Percentiles rank a stretch among this genome's conserved stretches.
Conservation (phyloP, 1,284 basidiomycete genomes). For the Heterobasidion occidentale region DNA sequence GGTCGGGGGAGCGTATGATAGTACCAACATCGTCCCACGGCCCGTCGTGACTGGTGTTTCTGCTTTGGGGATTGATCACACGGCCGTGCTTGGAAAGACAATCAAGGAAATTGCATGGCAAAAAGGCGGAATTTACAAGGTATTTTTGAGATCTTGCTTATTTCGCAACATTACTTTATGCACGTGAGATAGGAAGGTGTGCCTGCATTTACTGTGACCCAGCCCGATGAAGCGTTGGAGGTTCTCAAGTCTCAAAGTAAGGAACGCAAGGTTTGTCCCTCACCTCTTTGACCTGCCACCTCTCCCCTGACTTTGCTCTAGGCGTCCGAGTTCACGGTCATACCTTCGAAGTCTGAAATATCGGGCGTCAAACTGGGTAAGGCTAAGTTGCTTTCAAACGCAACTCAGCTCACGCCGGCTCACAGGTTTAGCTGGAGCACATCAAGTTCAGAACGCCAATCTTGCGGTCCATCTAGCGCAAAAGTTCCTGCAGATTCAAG, state of each 20-base stretch:
- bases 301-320: slow-evolving; percentile 16
- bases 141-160: slow-evolving; percentile 15
- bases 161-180: neutral
- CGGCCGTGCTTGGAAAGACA: slow-evolving; percentile 86
- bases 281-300: neutral
- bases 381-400: slow-evolving; percentile 5
- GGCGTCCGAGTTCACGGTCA: slow-evolving; percentile 62
- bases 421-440: slow-evolving; percentile 78
- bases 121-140: slow-evolving; percentile 97
- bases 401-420: neutral
- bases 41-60: slow-evolving; percentile 89
- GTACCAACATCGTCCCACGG: slow-evolving; percentile 91
- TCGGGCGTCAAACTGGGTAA: slow-evolving; percentile 57
- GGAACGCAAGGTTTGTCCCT: slow-evolving; percentile 49
- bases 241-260: slow-evolving; percentile 63
- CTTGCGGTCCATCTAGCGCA: slow-evolving; percentile 78
- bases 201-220: slow-evolving; percentile 79
- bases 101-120: slow-evolving; percentile 89
- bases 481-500: slow-evolving; percentile 50
- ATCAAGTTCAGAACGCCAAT: slow-evolving; percentile 87
- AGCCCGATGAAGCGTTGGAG: slow-evolving; percentile 62
- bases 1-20: slow-evolving; percentile 91
- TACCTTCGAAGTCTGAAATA: slow-evolving; percentile 40
- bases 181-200: slow-evolving; percentile 51
- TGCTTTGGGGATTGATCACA: slow-evolving; percentile 90